A percentile compares a stretch with the other conserved stretches of the same genome.
These are phyloP conservation scores for Plantago lanceolata DNA, from an alignment of 305 asterid species.

Conservation along the genomic window DNA sequence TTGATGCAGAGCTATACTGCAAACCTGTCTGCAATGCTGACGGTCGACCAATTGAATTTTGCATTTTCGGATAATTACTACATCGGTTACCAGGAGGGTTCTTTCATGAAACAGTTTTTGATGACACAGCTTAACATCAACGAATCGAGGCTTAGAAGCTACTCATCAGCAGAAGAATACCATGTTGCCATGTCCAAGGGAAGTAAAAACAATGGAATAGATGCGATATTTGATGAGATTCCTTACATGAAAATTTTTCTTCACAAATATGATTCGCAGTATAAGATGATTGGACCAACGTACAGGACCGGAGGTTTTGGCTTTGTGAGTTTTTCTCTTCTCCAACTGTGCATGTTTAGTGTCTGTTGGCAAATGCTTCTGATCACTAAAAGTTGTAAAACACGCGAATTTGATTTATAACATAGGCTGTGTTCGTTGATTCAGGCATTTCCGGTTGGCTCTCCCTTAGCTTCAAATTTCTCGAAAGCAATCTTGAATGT, in stretches of 20 bases:
- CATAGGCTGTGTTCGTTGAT: neutral
- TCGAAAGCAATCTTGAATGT: slow-evolving; percentile 50
- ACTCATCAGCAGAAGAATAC: slow-evolving; percentile 26
- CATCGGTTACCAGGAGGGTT: slow-evolving; percentile 37
- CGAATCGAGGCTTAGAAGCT: slow-evolving; percentile 30
- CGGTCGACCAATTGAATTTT: slow-evolving; percentile 46
- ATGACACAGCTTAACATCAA: slow-evolving; percentile 14
- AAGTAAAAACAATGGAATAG: slow-evolving; percentile 46
- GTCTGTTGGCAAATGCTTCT: too few species aligned
- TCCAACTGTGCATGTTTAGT: neutral
- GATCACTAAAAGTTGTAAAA: neutral
- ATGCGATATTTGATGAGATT: slow-evolving; percentile 51
- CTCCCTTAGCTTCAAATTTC: slow-evolving; percentile 36
- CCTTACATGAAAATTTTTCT: slow-evolving; percentile 58
- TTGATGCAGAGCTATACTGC: slow-evolving; percentile 63
- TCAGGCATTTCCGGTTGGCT: slow-evolving; percentile 45
- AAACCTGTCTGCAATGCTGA: slow-evolving; percentile 48
- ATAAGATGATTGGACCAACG: slow-evolving; percentile 43
- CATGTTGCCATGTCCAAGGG: slow-evolving; percentile 40
- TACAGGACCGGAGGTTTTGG: slow-evolving; percentile 50
- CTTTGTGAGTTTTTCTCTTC: slow-evolving; percentile 37
- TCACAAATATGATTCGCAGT: slow-evolving; percentile 26
- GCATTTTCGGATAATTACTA: slow-evolving; percentile 23
- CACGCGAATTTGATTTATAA: neutral
- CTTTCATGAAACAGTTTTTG: slow-evolving; percentile 38